Evolutionary conservation across 306 rosid species (phyloP).

Genomic region (Cyamopsis tetragonoloba): DNA sequence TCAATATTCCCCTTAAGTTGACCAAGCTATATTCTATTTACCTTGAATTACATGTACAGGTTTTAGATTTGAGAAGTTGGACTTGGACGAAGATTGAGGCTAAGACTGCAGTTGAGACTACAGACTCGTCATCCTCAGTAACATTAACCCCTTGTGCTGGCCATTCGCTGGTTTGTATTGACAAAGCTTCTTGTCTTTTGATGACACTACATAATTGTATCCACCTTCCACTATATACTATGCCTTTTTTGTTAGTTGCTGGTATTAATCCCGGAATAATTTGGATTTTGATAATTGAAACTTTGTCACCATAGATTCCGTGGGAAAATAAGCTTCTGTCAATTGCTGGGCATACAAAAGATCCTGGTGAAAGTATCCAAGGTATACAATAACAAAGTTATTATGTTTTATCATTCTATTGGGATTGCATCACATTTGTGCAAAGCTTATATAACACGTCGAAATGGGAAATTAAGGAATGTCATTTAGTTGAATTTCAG

Average conservation of each 20-base stretch:
- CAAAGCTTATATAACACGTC: background rate
- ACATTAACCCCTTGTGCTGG: slow-evolving; percentile 79
- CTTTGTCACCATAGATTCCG: slow-evolving; percentile 45
- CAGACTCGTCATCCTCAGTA: slow-evolving; percentile 44
- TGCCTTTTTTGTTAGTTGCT: background rate
- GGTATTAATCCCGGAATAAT: background rate
- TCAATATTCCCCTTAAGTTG: background rate
- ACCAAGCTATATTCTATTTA: background rate
- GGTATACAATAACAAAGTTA: slow-evolving; percentile 37
- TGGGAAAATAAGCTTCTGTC: slow-evolving; percentile 83
- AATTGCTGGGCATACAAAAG: slow-evolving; percentile 82
- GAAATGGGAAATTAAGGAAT: slow-evolving; percentile 4
- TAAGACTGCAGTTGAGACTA: slow-evolving; percentile 47
- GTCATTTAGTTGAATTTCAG: background rate
- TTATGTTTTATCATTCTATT: slow-evolving; percentile 4
- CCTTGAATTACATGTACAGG: slow-evolving; percentile 39
- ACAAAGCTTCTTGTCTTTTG: background rate
- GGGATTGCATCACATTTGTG: slow-evolving; percentile 14
- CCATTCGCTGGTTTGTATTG: slow-evolving; percentile 78
- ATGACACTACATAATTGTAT: background rate
- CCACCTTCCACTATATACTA: slow-evolving; percentile 15
- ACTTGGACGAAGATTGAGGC: slow-evolving; percentile 78
- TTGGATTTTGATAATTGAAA: slow-evolving; percentile 25
- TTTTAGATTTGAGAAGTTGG: slow-evolving; percentile 85
- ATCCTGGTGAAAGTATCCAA: slow-evolving; percentile 75